Conservation (phyloP, 106 monocot species). For the Dioscorea alata region DNA sequence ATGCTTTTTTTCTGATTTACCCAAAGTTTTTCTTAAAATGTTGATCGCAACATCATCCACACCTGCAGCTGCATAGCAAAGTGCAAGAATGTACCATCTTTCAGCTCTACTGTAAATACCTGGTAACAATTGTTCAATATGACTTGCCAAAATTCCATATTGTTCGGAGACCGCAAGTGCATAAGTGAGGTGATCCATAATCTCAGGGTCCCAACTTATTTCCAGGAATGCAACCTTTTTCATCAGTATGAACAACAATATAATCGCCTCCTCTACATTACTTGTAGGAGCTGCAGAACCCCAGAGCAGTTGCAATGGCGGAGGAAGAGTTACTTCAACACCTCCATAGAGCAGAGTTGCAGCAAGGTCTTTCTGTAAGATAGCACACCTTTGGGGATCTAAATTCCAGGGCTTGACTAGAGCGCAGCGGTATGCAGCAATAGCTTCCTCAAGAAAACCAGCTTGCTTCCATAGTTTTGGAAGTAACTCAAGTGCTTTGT, state of each 20-base stretch:
- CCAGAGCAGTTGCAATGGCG: constrained; percentile 26
- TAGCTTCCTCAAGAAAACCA: constrained; percentile 59
- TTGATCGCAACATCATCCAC: constrained; percentile 54
- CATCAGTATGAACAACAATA: constrained; percentile 54
- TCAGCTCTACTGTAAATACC: constrained; percentile 53
- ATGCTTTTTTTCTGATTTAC: constrained; percentile 35
- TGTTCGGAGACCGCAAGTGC: constrained; percentile 57
- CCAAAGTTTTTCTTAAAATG: constrained; percentile 46
- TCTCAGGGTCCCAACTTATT: constrained; percentile 73
- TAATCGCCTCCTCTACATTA: constrained; percentile 76
- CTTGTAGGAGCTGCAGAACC: constrained; percentile 19
- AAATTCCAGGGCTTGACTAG: constrained; percentile 76
- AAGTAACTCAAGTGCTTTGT: constrained; percentile 58
- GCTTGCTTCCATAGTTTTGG: constrained; percentile 67
- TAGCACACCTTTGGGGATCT: constrained; percentile 34
- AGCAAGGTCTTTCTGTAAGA: constrained; percentile 73
- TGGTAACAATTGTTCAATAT: constrained; percentile 60
- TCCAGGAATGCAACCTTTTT: constrained; percentile 41
- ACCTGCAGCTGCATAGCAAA: constrained; percentile 69
- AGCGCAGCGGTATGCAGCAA: constrained; percentile 57
- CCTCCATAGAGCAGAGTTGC: constrained; percentile 61
- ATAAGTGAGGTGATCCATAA: constrained; percentile 74
- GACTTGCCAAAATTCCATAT: constrained; percentile 45
- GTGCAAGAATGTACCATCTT: constrained; percentile 85
- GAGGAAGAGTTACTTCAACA: constrained; percentile 29